Evolutionary conservation across 352 stramenopile species (phyloP).

Genomic region (Phytophthora quininea): DNA sequence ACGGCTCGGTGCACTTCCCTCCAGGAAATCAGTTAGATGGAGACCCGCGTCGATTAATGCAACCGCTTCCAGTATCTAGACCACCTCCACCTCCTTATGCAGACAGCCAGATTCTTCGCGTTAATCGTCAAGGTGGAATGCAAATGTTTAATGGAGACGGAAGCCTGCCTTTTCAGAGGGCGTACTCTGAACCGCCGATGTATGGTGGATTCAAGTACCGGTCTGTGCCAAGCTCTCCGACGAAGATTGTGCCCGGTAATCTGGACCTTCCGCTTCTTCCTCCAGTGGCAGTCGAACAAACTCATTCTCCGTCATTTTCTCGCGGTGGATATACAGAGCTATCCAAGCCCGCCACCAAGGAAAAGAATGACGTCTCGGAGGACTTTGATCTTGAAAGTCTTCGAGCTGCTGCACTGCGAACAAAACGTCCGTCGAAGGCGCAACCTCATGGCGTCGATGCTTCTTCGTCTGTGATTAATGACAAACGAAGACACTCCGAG

Average conservation of each 20-base stretch:
- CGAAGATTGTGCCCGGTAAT: slow-evolving; percentile 9
- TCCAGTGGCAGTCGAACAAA: slow-evolving; percentile 8
- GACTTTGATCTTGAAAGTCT: slow-evolving; percentile 72
- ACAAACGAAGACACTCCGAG: slow-evolving; percentile 10
- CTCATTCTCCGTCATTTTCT: slow-evolving; percentile 5
- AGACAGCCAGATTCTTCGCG: slow-evolving; percentile 73
- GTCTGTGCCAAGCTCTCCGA: slow-evolving; percentile 25
- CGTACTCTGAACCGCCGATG: slow-evolving; percentile 18
- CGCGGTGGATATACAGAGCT: not conserved
- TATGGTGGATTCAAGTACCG: slow-evolving; percentile 56
- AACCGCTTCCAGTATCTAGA: slow-evolving; percentile 9
- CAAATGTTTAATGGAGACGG: slow-evolving; percentile 50
- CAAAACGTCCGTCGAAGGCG: slow-evolving; percentile 40
- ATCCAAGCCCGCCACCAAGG: slow-evolving; percentile 3
- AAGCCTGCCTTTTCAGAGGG: slow-evolving; percentile 9
- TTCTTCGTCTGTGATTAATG: not conserved
- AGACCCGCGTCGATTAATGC: slow-evolving; percentile 15
- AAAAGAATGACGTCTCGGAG: slow-evolving; percentile 18
- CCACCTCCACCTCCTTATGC: slow-evolving; percentile 27
- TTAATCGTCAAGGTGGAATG: slow-evolving; percentile 69
- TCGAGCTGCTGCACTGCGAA: slow-evolving; percentile 65
- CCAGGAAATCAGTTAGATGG: slow-evolving; percentile 7
- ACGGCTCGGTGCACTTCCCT: slow-evolving; percentile 16
- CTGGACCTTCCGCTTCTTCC: slow-evolving; percentile 16
- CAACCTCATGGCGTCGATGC: slow-evolving; percentile 1